These are phyloP conservation scores for Saitozyma podzolica DNA, from an alignment of 768 basidiomycete species.

Conservation along the genomic window DNA sequence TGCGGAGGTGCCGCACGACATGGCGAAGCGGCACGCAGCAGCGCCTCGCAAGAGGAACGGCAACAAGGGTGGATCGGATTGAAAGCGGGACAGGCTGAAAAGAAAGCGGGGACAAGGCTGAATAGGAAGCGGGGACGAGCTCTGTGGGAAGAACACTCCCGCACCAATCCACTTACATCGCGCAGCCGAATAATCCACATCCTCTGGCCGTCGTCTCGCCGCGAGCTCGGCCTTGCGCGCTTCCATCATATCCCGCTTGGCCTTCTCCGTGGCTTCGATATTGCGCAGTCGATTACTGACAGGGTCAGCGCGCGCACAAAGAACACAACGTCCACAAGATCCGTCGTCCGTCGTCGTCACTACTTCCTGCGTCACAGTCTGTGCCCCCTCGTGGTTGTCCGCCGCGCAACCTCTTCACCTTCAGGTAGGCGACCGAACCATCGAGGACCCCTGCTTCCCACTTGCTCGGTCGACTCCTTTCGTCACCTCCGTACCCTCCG, in stretches of 20 bases:
- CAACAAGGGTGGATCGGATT: neutral
- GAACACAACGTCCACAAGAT: too few species aligned
- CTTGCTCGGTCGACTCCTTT: too few species aligned
- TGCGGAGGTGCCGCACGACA: too few species aligned
- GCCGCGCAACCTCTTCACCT: too few species aligned
- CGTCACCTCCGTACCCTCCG: too few species aligned
- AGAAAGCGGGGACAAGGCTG: neutral
- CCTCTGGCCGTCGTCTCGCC: conserved; percentile 53
- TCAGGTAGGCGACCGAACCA: too few species aligned
- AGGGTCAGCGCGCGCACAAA: conserved; percentile 6
- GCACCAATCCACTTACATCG: conserved; percentile 66
- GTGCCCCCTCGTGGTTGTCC: too few species aligned
- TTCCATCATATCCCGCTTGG: conserved; percentile 71
- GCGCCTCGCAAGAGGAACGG: conserved; percentile 60
- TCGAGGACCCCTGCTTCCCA: too few species aligned
- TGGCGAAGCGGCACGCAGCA: too few species aligned
- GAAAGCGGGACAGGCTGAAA: neutral
- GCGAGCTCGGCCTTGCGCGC: conserved; percentile 62
- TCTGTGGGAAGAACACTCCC: neutral
- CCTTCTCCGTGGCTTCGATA: conserved; percentile 96
- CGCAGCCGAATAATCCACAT: conserved; percentile 81
- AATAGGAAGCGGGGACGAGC: neutral
- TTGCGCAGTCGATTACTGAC: conserved; percentile 81
- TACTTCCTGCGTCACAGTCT: too few species aligned
- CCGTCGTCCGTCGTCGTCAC: too few species aligned